Conservation (phyloP, 2,329 filamentous ascomycete species). For the Xylariaceae sp. region DNA sequence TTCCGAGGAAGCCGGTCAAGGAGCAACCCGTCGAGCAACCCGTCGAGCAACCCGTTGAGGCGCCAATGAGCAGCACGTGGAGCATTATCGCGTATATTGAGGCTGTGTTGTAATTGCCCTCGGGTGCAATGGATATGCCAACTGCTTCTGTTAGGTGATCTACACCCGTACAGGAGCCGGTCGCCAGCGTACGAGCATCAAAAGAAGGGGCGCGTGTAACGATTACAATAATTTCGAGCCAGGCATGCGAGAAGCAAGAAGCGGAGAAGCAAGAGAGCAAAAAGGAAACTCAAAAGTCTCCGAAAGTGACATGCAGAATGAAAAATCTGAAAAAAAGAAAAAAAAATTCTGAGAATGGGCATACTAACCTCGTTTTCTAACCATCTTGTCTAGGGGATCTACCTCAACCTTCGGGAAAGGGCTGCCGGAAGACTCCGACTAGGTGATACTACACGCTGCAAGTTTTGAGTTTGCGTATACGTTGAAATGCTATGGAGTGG, state of each 20-base stretch:
- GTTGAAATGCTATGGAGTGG: conserved; percentile 1
- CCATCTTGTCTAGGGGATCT: conserved; percentile 37
- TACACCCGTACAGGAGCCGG: conserved; percentile 9
- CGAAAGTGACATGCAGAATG: background rate
- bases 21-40: background rate
- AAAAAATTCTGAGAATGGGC: conserved; percentile 4
- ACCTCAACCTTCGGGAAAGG: conserved; percentile 7
- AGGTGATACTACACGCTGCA: conserved; percentile 1
- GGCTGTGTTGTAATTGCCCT: too few relatives aligned
- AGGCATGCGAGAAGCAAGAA: conserved; percentile 5
- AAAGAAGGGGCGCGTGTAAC: conserved; percentile 5
- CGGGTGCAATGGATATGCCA: background rate
- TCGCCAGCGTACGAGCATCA: conserved; percentile 9
- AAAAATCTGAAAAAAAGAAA: conserved; percentile 12
- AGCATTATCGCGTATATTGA: background rate
- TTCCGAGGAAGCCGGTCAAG: conserved; percentile 2
- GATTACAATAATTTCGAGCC: conserved; percentile 11
- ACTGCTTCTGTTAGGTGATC: conserved; percentile 7
- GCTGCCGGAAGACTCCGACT: conserved; percentile 13
- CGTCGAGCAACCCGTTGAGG: too few relatives aligned
- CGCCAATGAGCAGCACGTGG: background rate
- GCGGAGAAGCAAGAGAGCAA: too few relatives aligned
- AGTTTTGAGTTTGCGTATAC: conserved; percentile 10
- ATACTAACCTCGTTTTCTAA: conserved; percentile 50
- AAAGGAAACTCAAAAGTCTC: conserved; percentile 6